These are phyloP conservation scores for Paratrimastix pyriformis DNA, from an alignment of 78 protist species.

Conservation along the genomic window DNA sequence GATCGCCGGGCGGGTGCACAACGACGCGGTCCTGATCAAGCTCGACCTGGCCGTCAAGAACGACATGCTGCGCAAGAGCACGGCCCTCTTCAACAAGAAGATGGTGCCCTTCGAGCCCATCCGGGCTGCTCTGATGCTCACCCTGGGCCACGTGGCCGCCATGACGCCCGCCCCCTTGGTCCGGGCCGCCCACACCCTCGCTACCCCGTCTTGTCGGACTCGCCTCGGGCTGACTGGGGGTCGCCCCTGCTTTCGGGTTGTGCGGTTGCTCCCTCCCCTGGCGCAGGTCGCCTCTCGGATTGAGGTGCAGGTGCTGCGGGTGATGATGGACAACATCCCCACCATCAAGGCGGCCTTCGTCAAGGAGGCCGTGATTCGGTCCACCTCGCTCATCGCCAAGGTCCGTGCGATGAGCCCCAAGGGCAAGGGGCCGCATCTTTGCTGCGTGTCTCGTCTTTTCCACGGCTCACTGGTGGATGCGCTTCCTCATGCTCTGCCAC, in stretches of 20 bases:
- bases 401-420: no score
- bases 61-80: conserved; percentile 35
- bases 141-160: conserved; percentile 38
- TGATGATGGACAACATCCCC: conserved; percentile 37
- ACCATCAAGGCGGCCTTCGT: conserved; percentile 11
- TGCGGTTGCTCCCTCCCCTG: not conserved
- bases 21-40: conserved; percentile 40
- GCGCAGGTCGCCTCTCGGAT: conserved; percentile 34
- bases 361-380: not conserved
- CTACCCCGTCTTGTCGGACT: no score
- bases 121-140: conserved; percentile 24
- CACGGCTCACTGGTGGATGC: no score
- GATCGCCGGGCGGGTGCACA: conserved; percentile 33
- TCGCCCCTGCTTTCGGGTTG: no score
- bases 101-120: conserved; percentile 27
- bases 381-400: conserved; percentile 47
- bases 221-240: no score
- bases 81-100: not conserved
- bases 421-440: no score
- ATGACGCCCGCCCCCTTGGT: conserved; percentile 12
- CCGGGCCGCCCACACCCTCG: no score
- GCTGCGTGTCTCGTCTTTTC: no score
- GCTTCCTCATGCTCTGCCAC: conserved; percentile 44
- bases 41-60: conserved; percentile 5
- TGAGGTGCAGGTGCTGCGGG: conserved; percentile 52